Evolutionary conservation across 1,139 yeast genomes (phyloP), one percentile per base, ranked within the genome.

Genomic region (Lizanozyma gosingica): DNA sequence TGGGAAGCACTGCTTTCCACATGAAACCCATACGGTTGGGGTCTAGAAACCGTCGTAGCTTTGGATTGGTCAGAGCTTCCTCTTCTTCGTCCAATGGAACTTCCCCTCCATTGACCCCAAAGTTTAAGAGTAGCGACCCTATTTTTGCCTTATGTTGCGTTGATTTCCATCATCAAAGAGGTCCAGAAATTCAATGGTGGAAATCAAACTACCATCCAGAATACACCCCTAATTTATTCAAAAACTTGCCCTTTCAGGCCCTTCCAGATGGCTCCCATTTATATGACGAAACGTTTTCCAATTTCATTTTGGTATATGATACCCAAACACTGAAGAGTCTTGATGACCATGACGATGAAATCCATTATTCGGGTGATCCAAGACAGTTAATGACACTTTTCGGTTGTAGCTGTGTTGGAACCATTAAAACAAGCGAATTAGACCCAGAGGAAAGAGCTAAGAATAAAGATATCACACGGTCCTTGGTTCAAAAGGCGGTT

Each of bases 101-200:
- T 6, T 22, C 29, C 6, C 29, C 29, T 22, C 29, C 29, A 22
- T 22, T 22, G 29, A 22, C 29, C 11, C 29, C 29, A 6, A 22
- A 22, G 11, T 22, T 22, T 11, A 22, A 22, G 29, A 22, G 29
- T 22, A 6, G 55, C 41, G 73, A 68, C 45, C 60, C 76, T 53
- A 74, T 88, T 4, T 82, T 86, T 59, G 97, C 95, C 4, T 78
- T 90, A 14, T 83, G 95, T 49, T 76, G 92, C 15, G 95, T 90
- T 16, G 95, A 94, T 49, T 92, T 92, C 67, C 96, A 92, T 56
- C 98, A 92, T 54, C 74, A 83, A 17, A 64, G 95, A 43, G 98
- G 98, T 0, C 98, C 98, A 0, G 97, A 92, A 56, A 80, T 92
- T 15, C 97, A 90, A 59, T 87, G 86, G 65, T 86, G 96, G 88